A percentile compares a stretch with the other conserved stretches of the same genome.
Evolutionary conservation across 345 rosid species (phyloP).

Genomic region (Pelargonium nanum): DNA sequence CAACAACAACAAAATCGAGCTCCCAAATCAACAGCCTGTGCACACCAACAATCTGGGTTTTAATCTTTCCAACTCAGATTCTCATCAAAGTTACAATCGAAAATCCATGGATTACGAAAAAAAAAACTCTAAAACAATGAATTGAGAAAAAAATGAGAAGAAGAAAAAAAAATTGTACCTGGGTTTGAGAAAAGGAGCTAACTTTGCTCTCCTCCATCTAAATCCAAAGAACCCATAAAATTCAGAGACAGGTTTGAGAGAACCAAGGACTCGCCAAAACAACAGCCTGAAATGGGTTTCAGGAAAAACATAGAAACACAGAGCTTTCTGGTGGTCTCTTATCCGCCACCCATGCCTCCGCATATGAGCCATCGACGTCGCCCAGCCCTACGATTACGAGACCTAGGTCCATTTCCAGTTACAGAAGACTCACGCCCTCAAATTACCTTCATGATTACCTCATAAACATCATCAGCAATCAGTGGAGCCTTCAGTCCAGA

Average conservation of each 20-base stretch:
- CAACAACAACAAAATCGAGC: neutral
- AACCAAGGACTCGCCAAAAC: neutral
- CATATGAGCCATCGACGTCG: no score
- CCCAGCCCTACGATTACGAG: no score
- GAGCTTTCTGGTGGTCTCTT: neutral
- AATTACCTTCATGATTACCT: slow-evolving; percentile 71
- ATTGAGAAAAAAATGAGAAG: neutral
- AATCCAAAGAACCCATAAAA: slow-evolving; percentile 16
- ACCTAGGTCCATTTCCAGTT: no score
- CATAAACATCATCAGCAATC: slow-evolving; percentile 84
- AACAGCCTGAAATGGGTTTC: neutral
- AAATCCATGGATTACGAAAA: neutral
- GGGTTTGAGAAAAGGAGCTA: slow-evolving; percentile 20
- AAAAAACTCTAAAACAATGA: neutral
- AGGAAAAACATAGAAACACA: no score
- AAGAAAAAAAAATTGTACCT: slow-evolving; percentile 16
- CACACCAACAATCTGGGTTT: neutral
- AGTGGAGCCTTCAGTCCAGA: slow-evolving; percentile 73
- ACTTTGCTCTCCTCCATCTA: slow-evolving; percentile 18
- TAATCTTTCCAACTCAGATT: no score
- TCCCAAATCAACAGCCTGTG: neutral
- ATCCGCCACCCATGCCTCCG: no score
- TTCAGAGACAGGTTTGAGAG: neutral
- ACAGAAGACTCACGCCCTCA: no score
- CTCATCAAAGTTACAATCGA: neutral